Conservation (phyloP, 768 basidiomycete species). For the Kwoniella sp. region DNA sequence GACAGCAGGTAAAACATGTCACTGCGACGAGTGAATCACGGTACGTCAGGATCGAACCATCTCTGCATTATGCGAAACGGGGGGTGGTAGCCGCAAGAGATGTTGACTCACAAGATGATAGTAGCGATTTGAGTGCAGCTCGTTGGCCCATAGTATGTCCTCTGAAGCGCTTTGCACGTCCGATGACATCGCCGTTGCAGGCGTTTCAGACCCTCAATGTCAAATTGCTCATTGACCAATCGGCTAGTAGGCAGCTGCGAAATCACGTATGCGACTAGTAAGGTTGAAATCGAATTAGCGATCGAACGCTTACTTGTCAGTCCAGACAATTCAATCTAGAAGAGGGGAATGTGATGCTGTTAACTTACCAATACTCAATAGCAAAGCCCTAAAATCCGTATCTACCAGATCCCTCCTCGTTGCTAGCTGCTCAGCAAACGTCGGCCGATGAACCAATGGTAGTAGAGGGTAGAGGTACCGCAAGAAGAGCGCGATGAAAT, state of each 20-base stretch:
- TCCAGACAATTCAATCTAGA: no score
- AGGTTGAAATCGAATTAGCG: no score
- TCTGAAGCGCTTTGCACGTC: slow-evolving; percentile 42
- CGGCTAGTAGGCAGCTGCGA: slow-evolving; percentile 46
- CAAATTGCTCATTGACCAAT: slow-evolving; percentile 44
- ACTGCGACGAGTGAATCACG: no score
- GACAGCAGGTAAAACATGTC: slow-evolving; percentile 50
- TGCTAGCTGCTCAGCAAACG: slow-evolving; percentile 46
- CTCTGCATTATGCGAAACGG: no score
- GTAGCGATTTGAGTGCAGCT: slow-evolving; percentile 48
- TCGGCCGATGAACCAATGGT: slow-evolving; percentile 48
- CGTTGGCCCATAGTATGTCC: slow-evolving; percentile 46
- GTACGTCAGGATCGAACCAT: no score
- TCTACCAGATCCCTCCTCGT: slow-evolving; percentile 45
- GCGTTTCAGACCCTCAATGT: slow-evolving; percentile 46
- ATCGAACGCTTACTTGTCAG: neutral
- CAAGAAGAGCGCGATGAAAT: slow-evolving; percentile 47
- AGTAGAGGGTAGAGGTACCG: slow-evolving; percentile 46
- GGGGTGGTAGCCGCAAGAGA: no score
- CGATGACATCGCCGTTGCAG: slow-evolving; percentile 47
- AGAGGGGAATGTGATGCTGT: neutral
- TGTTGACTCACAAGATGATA: slow-evolving; percentile 50
- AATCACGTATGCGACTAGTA: slow-evolving; percentile 49
- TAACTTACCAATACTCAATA: slow-evolving; percentile 47
- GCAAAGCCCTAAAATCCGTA: slow-evolving; percentile 45